These are phyloP conservation scores for Crucihimalaya himalaica DNA, from an alignment of 345 rosid species.

Conservation along the genomic window DNA sequence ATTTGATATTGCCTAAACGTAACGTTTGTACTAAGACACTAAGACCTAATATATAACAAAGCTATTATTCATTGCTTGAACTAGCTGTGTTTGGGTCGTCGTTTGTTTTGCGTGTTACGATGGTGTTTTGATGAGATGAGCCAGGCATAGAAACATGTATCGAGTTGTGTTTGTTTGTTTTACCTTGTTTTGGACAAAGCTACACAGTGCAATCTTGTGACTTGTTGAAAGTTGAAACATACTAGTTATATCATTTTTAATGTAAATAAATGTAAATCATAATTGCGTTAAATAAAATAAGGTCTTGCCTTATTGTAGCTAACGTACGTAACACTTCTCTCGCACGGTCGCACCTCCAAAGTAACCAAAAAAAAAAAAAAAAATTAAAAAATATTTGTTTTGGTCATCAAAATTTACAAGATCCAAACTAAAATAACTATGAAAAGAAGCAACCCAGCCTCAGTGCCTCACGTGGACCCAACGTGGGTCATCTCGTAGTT, in stretches of 20 bases:
- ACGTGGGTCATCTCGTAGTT: conserved; percentile 30
- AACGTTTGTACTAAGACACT: neutral
- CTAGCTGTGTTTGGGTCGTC: neutral
- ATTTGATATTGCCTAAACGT: neutral
- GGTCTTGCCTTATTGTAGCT: neutral
- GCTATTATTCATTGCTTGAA: no score
- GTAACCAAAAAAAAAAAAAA: no score
- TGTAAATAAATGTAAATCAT: neutral
- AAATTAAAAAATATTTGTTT: no score
- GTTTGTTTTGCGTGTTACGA: conserved; percentile 13
- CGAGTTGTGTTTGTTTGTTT: conserved; percentile 3
- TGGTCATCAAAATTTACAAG: neutral
- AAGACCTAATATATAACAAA: neutral
- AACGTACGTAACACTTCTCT: no score
- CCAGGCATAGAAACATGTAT: conserved; percentile 16
- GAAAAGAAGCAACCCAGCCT: neutral
- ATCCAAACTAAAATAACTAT: neutral
- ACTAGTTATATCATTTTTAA: neutral
- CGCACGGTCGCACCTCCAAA: no score
- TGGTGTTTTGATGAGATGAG: conserved; percentile 13
- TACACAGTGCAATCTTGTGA: conserved; percentile 5
- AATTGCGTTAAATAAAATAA: neutral
- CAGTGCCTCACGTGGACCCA: conserved; percentile 34
- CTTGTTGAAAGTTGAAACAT: conserved; percentile 11
- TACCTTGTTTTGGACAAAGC: conserved; percentile 24